Base-by-base conservation (phyloP, 176 grass and related monocot genomes). In the Bolboschoenus planiculmis region DNA sequence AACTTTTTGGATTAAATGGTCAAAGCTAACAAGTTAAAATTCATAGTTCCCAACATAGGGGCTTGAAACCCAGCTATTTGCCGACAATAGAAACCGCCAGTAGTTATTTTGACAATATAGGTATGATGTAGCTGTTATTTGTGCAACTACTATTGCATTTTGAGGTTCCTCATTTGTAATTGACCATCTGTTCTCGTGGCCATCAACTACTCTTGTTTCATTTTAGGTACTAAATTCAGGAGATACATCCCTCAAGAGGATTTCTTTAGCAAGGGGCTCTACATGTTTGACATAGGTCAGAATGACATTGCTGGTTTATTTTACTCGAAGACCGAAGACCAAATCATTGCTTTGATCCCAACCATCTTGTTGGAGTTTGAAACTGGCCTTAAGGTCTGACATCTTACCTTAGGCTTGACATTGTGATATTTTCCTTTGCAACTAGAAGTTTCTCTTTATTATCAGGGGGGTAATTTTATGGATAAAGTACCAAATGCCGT, bases 251-350 rank as follows among this genome's bases (percentile, higher is more conserved):
- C 96, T 84, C 80, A 90, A 43, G 36, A 16, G 37, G 83, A 99
- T 91, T 95, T 84, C 83, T 99, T 99, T 81, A 66, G 77, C 1
- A 83, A 91, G 71, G 96, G 86, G 43, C 87, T 99, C 9, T 99
- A 99, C 86, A 99, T 83, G 96, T 99, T 99, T 90, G 96, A 99
- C 82, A 93, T 99, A 73, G 96, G 96, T 42, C 96, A 99, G 85
- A 99, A 99, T 88, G 96, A 99, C 55, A 86, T 99, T 86, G 96
- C 96, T 66, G 96, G 91, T 81, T 42, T 81, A 80, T 99, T 99
- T 79, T 99, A 95, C 84, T 91, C 81, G 56, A 95, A 81, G 88
- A 90, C 90, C 67, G 96, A 99, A 80, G 92, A 99, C 50, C 91
- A 93, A 93, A 87, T 95, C 27, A 77, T 87, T 83, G 96, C 96